Conservation (phyloP, 208 protist genomes). For the Leishmania tarentolae region DNA sequence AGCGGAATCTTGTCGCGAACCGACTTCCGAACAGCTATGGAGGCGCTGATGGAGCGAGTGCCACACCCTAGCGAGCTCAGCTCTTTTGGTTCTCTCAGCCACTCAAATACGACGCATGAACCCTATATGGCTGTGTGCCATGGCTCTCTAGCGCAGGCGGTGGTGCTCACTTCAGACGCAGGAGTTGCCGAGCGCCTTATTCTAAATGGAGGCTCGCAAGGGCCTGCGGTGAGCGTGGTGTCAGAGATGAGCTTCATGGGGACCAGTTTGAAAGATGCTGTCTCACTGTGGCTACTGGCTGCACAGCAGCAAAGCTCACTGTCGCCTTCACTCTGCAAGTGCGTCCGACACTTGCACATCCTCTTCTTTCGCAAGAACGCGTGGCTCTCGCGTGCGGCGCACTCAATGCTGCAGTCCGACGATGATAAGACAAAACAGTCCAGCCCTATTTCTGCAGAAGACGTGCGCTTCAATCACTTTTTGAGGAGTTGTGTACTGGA, state of each 20-base stretch:
- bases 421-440: background rate
- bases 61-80: background rate
- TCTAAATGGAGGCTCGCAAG: constrained; percentile 52
- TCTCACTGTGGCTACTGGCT: constrained; percentile 49
- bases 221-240: constrained; percentile 46
- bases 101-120: background rate
- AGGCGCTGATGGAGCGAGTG: constrained; percentile 25
- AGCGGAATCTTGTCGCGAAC: constrained; percentile 15
- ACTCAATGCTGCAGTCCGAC: constrained; percentile 11
- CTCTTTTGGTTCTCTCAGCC: background rate
- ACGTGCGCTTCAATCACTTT: constrained; percentile 19
- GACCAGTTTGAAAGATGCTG: constrained; percentile 39
- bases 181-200: constrained; percentile 15
- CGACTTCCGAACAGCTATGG: constrained; percentile 24
- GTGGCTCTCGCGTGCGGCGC: constrained; percentile 12
- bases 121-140: constrained; percentile 56
- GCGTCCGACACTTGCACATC: constrained; percentile 3
- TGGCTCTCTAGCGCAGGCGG: constrained; percentile 52
- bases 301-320: constrained; percentile 23
- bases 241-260: constrained; percentile 45
- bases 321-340: background rate
- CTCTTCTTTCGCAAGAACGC: constrained; percentile 13
- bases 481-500: constrained; percentile 41
- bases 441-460: constrained; percentile 7
- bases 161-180: constrained; percentile 4